A percentile compares a stretch with the other conserved stretches of the same genome.
Evolutionary conservation across 495 filamentous ascomycete genomes (phyloP).

Genomic region (Penicillium egyptiacum): DNA sequence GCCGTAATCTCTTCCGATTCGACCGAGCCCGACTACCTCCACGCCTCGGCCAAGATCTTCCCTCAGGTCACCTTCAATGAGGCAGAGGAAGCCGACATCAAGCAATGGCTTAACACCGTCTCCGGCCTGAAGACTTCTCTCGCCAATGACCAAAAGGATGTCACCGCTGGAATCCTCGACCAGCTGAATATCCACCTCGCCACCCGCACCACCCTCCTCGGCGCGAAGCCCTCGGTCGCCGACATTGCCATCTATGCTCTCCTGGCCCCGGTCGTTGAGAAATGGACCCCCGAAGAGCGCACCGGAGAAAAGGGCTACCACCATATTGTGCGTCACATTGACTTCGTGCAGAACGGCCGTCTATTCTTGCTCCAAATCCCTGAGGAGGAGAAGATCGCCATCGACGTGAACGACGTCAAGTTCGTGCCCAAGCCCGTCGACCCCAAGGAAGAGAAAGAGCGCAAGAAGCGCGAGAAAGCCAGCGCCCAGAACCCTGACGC

Average conservation of each 20-base stretch:
- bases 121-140: slow-evolving; percentile 61
- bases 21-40: slow-evolving; percentile 50
- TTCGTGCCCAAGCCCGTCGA: slow-evolving; percentile 80
- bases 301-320: slow-evolving; percentile 89
- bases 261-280: slow-evolving; percentile 72
- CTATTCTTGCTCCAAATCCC: slow-evolving; percentile 70
- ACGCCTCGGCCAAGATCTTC: slow-evolving; percentile 60
- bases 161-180: slow-evolving; percentile 55
- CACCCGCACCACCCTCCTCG: slow-evolving; percentile 84
- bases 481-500: slow-evolving; percentile 49
- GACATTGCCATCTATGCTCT: slow-evolving; percentile 84
- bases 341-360: slow-evolving; percentile 89
- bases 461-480: slow-evolving; percentile 82
- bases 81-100: slow-evolving; percentile 78
- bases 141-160: slow-evolving; percentile 57
- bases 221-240: slow-evolving; percentile 85
- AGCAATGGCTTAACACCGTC: slow-evolving; percentile 79
- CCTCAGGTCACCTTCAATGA: slow-evolving; percentile 65
- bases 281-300: slow-evolving; percentile 82
- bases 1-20: slow-evolving; percentile 48
- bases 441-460: slow-evolving; percentile 85
- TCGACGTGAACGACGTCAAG: slow-evolving; percentile 76
- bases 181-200: slow-evolving; percentile 83
- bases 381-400: slow-evolving; percentile 73
- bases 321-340: slow-evolving; percentile 86